These are phyloP conservation scores for Nicotiana obtusifolia DNA, from an alignment of 257 asterid species.

Conservation along the genomic window DNA sequence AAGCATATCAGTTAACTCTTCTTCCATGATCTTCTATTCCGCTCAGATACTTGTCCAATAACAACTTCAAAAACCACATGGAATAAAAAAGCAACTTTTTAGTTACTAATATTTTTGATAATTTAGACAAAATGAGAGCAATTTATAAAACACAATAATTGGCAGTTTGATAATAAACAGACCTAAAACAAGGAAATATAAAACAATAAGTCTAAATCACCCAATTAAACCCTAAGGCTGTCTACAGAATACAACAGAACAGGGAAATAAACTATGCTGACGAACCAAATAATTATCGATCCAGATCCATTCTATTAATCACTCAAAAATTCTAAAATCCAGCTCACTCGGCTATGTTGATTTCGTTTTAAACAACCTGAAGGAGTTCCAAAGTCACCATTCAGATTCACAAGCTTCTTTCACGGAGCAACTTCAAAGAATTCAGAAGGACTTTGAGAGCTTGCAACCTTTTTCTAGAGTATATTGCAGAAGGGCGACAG, in stretches of 20 bases:
- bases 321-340: no score
- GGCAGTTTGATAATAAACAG: not conserved
- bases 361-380: no score
- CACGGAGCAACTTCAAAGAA: no score
- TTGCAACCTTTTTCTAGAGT: no score
- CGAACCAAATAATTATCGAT: not conserved
- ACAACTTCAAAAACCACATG: not conserved
- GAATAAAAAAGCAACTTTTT: not conserved
- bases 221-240: not conserved
- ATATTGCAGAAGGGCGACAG: no score
- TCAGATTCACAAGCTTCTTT: no score
- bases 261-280: not conserved
- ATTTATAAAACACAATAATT: not conserved
- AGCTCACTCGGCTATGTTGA: no score
- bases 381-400: no score
- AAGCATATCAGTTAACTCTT: conserved; percentile 76
- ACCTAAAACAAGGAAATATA: not conserved
- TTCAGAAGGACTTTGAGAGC: no score
- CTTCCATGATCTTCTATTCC: conserved; percentile 50
- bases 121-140: not conserved
- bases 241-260: not conserved
- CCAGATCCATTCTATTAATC: not conserved
- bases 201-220: not conserved
- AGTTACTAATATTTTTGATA: not conserved
- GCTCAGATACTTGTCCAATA: not conserved